Base-by-base conservation (phyloP, 306 rosid genomes). In the Medicago ruthenica region DNA sequence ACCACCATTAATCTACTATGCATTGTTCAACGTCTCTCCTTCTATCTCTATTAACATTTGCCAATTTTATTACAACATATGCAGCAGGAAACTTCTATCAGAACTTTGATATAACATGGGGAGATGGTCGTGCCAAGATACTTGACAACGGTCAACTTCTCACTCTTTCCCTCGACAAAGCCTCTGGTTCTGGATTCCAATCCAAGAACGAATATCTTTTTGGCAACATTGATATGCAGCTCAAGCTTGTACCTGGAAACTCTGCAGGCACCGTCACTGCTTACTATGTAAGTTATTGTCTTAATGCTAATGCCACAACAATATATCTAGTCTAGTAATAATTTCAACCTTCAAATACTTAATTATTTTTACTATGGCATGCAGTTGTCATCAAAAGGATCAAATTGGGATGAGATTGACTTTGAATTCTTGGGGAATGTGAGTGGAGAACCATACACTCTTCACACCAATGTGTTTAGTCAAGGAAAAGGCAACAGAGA, bases 211-310 rank as follows among this genome's bases (percentile, higher is more conserved):
- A 86, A 69, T 91, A 86, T 60, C 74, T 91, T 0, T 89, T 76
- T 10, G 92, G 89, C 13, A 81, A 89, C 36, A 85, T 91, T 8
- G 94, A 91, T 7, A 87, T 89, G 90, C 91, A 89, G 22, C 87
- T 91, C 72, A 86, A 91, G 50, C 93, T 91, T 60, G 92, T 91
- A 0, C 61, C 87, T 0, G 89, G 91, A 70, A 89, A 91, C 67
- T 91, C 94, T 7, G 94, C 92, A 0, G 97, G 94, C 54, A 89
- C 89, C 4, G 96, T 90, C 82, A 90, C 91, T 7, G 84, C 96
- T 17, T 90, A 88, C 44, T 90, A 90, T 55, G 96, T 90, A 83
- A 20, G 76, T 40, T 24, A 27, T 12, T 54, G 2, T 10, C 0
- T 20, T 54, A 14, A 14, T 57, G 24, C 47, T 20, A 14, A 7